Percentiles rank a stretch among this genome's conserved stretches.
Conservation (phyloP, 352 stramenopile genomes). For the Phytophthora pluvialis region DNA sequence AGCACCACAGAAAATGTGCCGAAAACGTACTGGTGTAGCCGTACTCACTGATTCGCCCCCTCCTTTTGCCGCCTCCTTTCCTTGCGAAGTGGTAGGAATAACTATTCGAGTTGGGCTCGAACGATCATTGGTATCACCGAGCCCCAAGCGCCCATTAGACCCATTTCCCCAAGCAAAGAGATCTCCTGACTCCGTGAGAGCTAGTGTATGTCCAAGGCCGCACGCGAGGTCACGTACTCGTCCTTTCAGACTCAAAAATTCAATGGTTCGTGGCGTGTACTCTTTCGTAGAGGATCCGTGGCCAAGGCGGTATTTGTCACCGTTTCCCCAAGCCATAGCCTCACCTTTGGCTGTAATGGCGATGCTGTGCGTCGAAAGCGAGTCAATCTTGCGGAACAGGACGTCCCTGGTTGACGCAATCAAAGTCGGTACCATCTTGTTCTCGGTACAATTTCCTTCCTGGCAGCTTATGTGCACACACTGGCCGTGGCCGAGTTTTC, state of each 20-base stretch:
- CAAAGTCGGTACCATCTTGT: conserved; percentile 74
- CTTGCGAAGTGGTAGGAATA: background rate
- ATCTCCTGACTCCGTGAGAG: conserved; percentile 63
- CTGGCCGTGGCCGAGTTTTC: conserved; percentile 81
- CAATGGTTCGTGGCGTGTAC: conserved; percentile 67
- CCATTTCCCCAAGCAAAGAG: conserved; percentile 88
- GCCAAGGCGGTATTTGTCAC: conserved; percentile 82
- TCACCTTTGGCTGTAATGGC: conserved; percentile 71
- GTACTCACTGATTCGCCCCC: background rate
- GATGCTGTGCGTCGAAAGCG: conserved; percentile 84
- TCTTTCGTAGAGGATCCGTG: conserved; percentile 79
- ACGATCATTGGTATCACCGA: conserved; percentile 82
- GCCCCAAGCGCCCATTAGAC: conserved; percentile 80
- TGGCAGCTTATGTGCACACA: conserved; percentile 68
- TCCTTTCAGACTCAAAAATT: conserved; percentile 66
- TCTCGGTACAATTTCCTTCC: conserved; percentile 85
- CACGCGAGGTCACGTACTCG: conserved; percentile 65
- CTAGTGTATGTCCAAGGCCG: conserved; percentile 71
- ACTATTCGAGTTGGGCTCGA: conserved; percentile 51
- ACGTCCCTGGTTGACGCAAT: conserved; percentile 60
- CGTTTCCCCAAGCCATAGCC: conserved; percentile 84
- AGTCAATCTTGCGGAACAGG: conserved; percentile 76
- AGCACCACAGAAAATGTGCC: conserved; percentile 71
- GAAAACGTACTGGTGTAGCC: conserved; percentile 25
- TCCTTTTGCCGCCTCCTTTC: conserved; percentile 1